These are phyloP conservation scores for Trichoderma erinaceum DNA, from an alignment of 495 filamentous ascomycete species.

Conservation along the genomic window DNA sequence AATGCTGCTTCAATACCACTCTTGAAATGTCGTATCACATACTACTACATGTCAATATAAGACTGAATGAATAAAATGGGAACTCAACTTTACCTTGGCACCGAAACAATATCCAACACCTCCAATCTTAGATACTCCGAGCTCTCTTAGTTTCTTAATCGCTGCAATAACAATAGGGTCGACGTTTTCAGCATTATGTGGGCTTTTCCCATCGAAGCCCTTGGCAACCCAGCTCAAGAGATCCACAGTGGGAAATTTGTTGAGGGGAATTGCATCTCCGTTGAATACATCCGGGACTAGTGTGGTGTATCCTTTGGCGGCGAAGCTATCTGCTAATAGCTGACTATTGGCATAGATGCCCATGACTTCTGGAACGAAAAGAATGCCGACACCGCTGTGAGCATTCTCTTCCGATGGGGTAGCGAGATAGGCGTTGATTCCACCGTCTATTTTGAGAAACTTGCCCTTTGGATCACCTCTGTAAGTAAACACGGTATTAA, in stretches of 20 bases:
- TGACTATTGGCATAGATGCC: slow-evolving; percentile 70
- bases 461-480: neutral
- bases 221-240: slow-evolving; percentile 53
- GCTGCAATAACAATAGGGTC: slow-evolving; percentile 41
- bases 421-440: neutral
- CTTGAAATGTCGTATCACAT: slow-evolving; percentile 40
- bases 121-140: slow-evolving; percentile 59
- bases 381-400: slow-evolving; percentile 31
- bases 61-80: neutral
- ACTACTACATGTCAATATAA: slow-evolving; percentile 25
- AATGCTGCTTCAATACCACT: slow-evolving; percentile 55
- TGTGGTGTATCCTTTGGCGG: slow-evolving; percentile 72
- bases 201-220: slow-evolving; percentile 43
- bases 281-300: slow-evolving; percentile 73
- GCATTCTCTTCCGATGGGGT: neutral
- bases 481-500: neutral
- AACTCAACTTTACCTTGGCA: slow-evolving; percentile 26
- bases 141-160: slow-evolving; percentile 33
- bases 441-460: neutral
- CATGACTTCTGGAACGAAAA: slow-evolving; percentile 59
- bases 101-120: slow-evolving; percentile 79
- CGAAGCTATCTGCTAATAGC: slow-evolving; percentile 76
- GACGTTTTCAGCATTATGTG: slow-evolving; percentile 53
- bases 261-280: slow-evolving; percentile 57
- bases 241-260: slow-evolving; percentile 52